These are phyloP conservation scores for Kodamaea lidongshanica DNA, from an alignment of 805 yeast species.

Conservation along the genomic window DNA sequence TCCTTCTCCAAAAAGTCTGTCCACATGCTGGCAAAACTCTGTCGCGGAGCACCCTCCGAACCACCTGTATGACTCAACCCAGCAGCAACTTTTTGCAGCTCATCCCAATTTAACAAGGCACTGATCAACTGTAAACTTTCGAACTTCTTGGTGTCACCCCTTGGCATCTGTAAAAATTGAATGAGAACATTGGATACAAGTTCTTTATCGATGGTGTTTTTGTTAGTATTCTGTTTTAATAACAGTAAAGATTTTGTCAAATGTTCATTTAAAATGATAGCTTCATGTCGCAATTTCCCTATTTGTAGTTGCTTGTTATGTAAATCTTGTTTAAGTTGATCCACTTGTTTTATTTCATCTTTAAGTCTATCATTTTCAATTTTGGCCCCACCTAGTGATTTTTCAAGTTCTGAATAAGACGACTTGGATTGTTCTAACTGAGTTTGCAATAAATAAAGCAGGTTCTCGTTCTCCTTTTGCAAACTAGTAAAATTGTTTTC, in stretches of 20 bases:
- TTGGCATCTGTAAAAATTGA: slow-evolving; percentile 77
- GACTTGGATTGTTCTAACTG: slow-evolving; percentile 2
- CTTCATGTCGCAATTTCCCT: slow-evolving; percentile 92
- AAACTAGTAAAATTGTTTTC: not conserved
- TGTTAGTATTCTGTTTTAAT: slow-evolving; percentile 67
- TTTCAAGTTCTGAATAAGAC: slow-evolving; percentile 22
- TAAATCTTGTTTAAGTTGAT: slow-evolving; percentile 53
- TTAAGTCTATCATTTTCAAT: slow-evolving; percentile 10
- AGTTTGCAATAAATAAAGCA: slow-evolving; percentile 1
- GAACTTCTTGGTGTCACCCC: slow-evolving; percentile 92
- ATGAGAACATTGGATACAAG: slow-evolving; percentile 79
- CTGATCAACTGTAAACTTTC: slow-evolving; percentile 85
- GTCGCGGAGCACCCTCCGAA: slow-evolving; percentile 24
- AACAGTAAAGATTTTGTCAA: slow-evolving; percentile 85
- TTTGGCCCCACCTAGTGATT: slow-evolving; percentile 16
- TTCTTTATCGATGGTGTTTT: slow-evolving; percentile 78
- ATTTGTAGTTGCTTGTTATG: slow-evolving; percentile 61
- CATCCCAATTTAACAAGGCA: slow-evolving; percentile 84
- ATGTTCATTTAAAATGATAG: slow-evolving; percentile 89
- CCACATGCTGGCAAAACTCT: slow-evolving; percentile 69
- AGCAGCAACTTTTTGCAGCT: slow-evolving; percentile 66
- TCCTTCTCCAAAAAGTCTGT: slow-evolving; percentile 75
- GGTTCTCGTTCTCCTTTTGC: slow-evolving; percentile 4
- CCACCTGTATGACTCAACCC: slow-evolving; percentile 47
- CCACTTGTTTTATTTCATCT: slow-evolving; percentile 22